A percentile compares a stretch with the other conserved stretches of the same genome.
Evolutionary conservation across 2,329 filamentous ascomycete species (phyloP).

Genomic region (Hymenoscyphus salicellus): DNA sequence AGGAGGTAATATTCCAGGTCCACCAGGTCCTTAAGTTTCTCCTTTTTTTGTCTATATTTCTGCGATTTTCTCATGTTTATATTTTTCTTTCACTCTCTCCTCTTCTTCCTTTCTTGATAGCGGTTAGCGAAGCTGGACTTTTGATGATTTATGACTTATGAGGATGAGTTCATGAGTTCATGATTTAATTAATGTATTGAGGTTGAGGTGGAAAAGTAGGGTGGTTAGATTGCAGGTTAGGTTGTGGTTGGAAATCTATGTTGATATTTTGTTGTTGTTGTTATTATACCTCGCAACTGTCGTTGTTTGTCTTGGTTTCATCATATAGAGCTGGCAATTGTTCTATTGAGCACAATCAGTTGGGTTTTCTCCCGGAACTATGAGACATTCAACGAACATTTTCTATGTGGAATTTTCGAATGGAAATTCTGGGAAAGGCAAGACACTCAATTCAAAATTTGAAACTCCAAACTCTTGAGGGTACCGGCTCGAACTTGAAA

Average conservation of each 20-base stretch:
- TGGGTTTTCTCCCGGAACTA: too few relatives aligned
- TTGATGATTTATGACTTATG: neutral
- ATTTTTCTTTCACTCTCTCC: neutral
- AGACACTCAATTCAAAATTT: too few relatives aligned
- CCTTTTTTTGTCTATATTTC: neutral
- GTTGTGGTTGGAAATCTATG: neutral
- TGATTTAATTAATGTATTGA: neutral
- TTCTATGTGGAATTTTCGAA: too few relatives aligned
- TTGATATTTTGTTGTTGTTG: neutral
- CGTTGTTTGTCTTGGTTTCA: neutral
- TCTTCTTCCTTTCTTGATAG: neutral
- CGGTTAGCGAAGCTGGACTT: neutral
- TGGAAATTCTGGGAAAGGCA: too few relatives aligned
- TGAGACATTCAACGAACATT: too few relatives aligned
- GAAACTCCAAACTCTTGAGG: too few relatives aligned
- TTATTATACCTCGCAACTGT: neutral
- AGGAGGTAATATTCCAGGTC: neutral
- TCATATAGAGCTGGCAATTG: too few relatives aligned
- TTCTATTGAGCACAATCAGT: neutral
- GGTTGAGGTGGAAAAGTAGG: neutral
- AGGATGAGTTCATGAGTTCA: neutral
- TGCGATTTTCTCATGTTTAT: too few relatives aligned
- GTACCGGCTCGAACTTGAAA: too few relatives aligned
- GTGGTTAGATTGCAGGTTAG: neutral
- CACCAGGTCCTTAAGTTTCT: neutral